Percentiles rank a stretch among this genome's conserved stretches.
Conservation (phyloP, 495 filamentous ascomycete genomes). For the Xylaria curta region DNA sequence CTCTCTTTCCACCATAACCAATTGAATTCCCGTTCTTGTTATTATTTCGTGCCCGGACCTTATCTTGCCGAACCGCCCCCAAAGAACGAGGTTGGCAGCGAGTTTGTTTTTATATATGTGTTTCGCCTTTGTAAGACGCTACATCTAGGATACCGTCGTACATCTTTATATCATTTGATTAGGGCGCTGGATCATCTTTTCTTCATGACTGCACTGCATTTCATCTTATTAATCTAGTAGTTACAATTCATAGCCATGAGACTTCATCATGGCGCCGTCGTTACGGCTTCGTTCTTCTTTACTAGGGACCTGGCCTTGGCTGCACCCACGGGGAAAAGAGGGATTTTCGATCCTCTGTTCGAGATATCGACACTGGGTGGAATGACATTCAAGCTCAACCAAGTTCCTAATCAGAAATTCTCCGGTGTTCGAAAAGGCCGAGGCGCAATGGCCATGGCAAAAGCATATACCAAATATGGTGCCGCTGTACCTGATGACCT, state of each 20-base stretch:
- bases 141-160: not conserved
- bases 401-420: slow-evolving; percentile 50
- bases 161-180: not conserved
- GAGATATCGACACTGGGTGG: slow-evolving; percentile 46
- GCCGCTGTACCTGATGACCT: slow-evolving; percentile 42
- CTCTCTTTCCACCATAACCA: not conserved
- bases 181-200: not conserved
- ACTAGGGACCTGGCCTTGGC: slow-evolving; percentile 27
- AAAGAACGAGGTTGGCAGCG: not conserved
- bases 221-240: not conserved
- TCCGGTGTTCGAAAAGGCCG: slow-evolving; percentile 38
- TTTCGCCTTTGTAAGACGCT: not conserved
- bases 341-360: slow-evolving; percentile 27
- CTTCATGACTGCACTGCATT: slow-evolving; percentile 24
- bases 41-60: slow-evolving; percentile 11
- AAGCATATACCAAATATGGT: slow-evolving; percentile 51
- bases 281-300: slow-evolving; percentile 31
- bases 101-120: not conserved
- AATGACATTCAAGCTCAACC: slow-evolving; percentile 47
- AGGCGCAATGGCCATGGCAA: slow-evolving; percentile 50
- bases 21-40: slow-evolving; percentile 4
- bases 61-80: slow-evolving; percentile 1
- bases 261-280: slow-evolving; percentile 30
- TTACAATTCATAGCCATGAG: slow-evolving; percentile 28
- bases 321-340: slow-evolving; percentile 34